These are phyloP conservation scores for Trametes pubescens DNA, from an alignment of 1,284 basidiomycete species.

Conservation along the genomic window DNA sequence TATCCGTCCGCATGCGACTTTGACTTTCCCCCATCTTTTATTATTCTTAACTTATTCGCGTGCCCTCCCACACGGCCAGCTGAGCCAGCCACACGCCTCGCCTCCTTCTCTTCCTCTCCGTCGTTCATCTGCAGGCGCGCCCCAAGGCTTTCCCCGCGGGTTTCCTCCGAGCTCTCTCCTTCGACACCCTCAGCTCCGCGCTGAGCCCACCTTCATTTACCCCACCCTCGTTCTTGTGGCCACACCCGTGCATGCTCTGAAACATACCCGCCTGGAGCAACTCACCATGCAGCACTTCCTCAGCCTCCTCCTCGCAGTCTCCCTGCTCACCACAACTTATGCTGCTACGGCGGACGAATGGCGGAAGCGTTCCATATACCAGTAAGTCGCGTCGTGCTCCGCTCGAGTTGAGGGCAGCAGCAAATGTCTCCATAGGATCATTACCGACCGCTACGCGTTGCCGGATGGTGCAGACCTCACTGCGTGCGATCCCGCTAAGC, in stretches of 20 bases:
- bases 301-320: slow-evolving; percentile 34
- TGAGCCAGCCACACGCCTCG: slow-evolving; percentile 16
- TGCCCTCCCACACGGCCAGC: not conserved
- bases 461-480: slow-evolving; percentile 59
- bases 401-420: not conserved
- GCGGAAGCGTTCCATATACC: slow-evolving; percentile 52
- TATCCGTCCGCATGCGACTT: not conserved
- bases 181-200: slow-evolving; percentile 21
- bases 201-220: slow-evolving; percentile 29
- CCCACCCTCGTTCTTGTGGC: slow-evolving; percentile 23
- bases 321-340: slow-evolving; percentile 37
- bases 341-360: slow-evolving; percentile 51
- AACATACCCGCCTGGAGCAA: slow-evolving; percentile 20
- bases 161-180: slow-evolving; percentile 15
- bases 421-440: slow-evolving; percentile 54
- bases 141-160: slow-evolving; percentile 18
- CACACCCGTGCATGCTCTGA: slow-evolving; percentile 23
- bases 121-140: slow-evolving; percentile 8
- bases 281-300: slow-evolving; percentile 31
- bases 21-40: slow-evolving; percentile 6
- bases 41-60: slow-evolving; percentile 15
- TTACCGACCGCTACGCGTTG: slow-evolving; percentile 81
- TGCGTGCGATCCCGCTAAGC: slow-evolving; percentile 61
- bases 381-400: slow-evolving; percentile 42
- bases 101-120: slow-evolving; percentile 13